Conservation (phyloP, 805 yeast genomes). For the Candida hispaniensis region DNA sequence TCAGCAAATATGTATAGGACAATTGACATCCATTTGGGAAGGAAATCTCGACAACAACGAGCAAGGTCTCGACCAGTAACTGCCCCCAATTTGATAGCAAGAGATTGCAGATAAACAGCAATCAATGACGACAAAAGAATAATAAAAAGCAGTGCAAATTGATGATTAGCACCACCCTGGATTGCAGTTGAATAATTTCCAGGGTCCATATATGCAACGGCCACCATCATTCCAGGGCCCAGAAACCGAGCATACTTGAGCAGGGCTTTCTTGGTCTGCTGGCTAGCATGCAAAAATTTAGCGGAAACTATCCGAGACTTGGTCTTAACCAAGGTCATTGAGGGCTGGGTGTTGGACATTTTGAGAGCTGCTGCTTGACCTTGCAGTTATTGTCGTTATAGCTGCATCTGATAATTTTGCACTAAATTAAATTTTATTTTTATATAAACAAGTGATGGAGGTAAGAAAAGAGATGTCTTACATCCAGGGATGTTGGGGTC, state of each 20-base stretch:
- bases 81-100: conserved; percentile 82
- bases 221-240: conserved; percentile 95
- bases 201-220: conserved; percentile 95
- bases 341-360: no score
- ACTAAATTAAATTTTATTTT: no score
- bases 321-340: no score
- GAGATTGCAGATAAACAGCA: conserved; percentile 76
- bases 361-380: no score
- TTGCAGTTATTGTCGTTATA: no score
- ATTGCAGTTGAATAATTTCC: conserved; percentile 95
- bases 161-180: conserved; percentile 82
- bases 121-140: conserved; percentile 69
- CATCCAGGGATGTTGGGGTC: no score
- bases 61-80: conserved; percentile 93
- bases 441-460: no score
- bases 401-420: no score
- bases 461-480: no score
- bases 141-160: conserved; percentile 67
- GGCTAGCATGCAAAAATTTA: no score
- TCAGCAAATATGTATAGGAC: conserved; percentile 71
- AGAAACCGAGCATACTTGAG: conserved; percentile 47
- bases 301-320: no score
- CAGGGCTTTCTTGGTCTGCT: conserved; percentile 5
- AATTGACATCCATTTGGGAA: conserved; percentile 42
- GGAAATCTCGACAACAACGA: conserved; percentile 66